Percentiles rank a stretch among this genome's conserved stretches.
These are phyloP conservation scores for Pseudogymnoascus sp. DNA, from an alignment of 2,329 filamentous ascomycete species.

Conservation along the genomic window DNA sequence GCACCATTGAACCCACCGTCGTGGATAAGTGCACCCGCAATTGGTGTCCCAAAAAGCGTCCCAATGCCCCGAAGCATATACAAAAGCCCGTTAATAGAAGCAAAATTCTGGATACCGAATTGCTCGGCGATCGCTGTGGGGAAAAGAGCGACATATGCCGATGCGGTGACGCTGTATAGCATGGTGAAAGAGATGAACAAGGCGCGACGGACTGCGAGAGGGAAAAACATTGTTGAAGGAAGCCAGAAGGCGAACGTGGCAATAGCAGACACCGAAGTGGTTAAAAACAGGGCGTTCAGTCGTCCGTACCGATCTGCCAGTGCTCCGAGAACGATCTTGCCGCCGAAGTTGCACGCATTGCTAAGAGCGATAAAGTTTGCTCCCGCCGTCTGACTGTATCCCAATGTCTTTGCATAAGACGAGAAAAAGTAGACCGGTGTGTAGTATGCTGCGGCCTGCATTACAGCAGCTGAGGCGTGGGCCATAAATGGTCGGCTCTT, in stretches of 20 bases:
- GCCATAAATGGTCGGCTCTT: constrained; percentile 30
- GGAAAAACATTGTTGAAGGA: constrained; percentile 13
- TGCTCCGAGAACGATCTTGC: constrained; percentile 32
- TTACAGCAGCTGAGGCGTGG: constrained; percentile 29
- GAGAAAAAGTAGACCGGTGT: constrained; percentile 34
- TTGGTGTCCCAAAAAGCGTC: constrained; percentile 19
- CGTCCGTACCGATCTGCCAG: constrained; percentile 32
- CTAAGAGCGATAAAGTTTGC: constrained; percentile 34
- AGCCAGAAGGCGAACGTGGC: constrained; percentile 27
- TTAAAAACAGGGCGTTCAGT: constrained; percentile 32
- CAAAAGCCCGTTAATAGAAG: constrained; percentile 19
- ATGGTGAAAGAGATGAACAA: constrained; percentile 30
- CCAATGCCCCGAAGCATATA: constrained; percentile 22
- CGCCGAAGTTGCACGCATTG: constrained; percentile 33
- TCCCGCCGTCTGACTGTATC: constrained; percentile 29
- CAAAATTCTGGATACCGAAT: constrained; percentile 21
- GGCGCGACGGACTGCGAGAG: neutral
- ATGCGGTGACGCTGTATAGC: constrained; percentile 31
- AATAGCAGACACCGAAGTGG: constrained; percentile 25
- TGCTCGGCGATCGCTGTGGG: constrained; percentile 25
- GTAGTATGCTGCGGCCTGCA: constrained; percentile 33
- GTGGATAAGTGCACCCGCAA: constrained; percentile 21
- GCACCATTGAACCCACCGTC: constrained; percentile 40
- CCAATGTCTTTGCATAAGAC: constrained; percentile 31
- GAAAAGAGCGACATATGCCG: constrained; percentile 34